These are phyloP conservation scores for Fremontodendron californicum DNA, from an alignment of 345 rosid genomes.

Conservation along the genomic window DNA sequence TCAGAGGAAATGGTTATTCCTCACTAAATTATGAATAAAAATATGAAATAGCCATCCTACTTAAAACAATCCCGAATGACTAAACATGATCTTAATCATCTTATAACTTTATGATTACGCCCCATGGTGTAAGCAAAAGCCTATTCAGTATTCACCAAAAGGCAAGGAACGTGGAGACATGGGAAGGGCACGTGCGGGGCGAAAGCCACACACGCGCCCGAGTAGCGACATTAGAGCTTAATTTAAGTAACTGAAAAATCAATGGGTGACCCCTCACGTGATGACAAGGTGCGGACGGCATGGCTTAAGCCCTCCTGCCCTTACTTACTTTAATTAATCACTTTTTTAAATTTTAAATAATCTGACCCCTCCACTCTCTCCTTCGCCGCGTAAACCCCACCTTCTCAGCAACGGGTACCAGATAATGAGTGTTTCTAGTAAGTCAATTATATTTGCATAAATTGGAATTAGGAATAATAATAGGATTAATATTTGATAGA, in stretches of 20 bases:
- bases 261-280: not conserved
- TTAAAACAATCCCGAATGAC: too few species aligned
- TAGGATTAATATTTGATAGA: too few species aligned
- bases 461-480: too few species aligned
- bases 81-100: too few species aligned
- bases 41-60: too few species aligned
- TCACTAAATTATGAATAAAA: too few species aligned
- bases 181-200: not conserved
- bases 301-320: constrained; percentile 3
- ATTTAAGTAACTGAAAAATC: not conserved
- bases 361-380: not conserved
- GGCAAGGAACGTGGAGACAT: constrained; percentile 16
- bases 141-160: not conserved
- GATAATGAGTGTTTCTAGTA: not conserved
- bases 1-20: too few species aligned
- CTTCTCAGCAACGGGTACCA: not conserved
- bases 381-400: not conserved
- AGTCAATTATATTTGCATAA: too few species aligned
- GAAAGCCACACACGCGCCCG: not conserved
- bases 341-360: constrained; percentile 9
- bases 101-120: too few species aligned
- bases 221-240: constrained; percentile 2
- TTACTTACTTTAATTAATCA: not conserved
- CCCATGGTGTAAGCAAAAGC: not conserved
- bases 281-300: constrained; percentile 25